Percentiles rank a stretch among this genome's conserved stretches.
phyloP scores from a whole-genome alignment of 2,329 filamentous ascomycete genomes.

The Purpureocillium lavendulum region DNA sequence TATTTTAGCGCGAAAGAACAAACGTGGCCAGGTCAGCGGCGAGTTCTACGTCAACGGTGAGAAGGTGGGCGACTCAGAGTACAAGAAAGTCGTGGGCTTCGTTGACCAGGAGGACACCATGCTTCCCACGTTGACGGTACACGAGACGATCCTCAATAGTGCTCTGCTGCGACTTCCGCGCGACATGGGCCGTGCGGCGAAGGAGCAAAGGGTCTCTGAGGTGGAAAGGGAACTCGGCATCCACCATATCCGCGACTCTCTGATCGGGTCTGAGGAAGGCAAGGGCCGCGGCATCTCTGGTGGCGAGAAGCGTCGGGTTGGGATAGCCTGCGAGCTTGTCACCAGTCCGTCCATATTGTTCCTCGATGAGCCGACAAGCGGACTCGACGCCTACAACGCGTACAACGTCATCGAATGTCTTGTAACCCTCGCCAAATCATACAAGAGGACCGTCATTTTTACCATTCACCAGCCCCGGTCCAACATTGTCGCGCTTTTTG shows the following conservation, averaged over 20 bases:
- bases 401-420: slow-evolving; percentile 97
- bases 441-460: slow-evolving; percentile 95
- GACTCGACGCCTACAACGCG: slow-evolving; percentile 91
- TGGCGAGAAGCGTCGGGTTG: slow-evolving; percentile 90
- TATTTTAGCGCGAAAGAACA: slow-evolving; percentile 94
- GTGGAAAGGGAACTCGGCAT: slow-evolving; percentile 96
- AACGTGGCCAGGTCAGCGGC: slow-evolving; percentile 69
- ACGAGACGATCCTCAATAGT: slow-evolving; percentile 94
- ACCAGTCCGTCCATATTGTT: slow-evolving; percentile 97
- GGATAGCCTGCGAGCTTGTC: slow-evolving; percentile 94
- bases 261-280: slow-evolving; percentile 94
- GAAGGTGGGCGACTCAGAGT: slow-evolving; percentile 75
- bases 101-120: slow-evolving; percentile 98
- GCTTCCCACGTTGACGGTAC: slow-evolving; percentile 89
- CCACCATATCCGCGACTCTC: slow-evolving; percentile 83
- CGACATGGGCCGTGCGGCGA: slow-evolving; percentile 80
- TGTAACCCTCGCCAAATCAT: slow-evolving; percentile 88
- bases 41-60: slow-evolving; percentile 92
- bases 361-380: slow-evolving; percentile 93
- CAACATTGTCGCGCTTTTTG: slow-evolving; percentile 96
- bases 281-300: slow-evolving; percentile 93
- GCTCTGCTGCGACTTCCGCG: slow-evolving; percentile 84
- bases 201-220: slow-evolving; percentile 84
- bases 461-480: slow-evolving; percentile 97
- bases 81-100: slow-evolving; percentile 87